These are phyloP conservation scores for Pseudopediastrum boryanum DNA, from an alignment of 139 green algal species.

Conservation along the genomic window DNA sequence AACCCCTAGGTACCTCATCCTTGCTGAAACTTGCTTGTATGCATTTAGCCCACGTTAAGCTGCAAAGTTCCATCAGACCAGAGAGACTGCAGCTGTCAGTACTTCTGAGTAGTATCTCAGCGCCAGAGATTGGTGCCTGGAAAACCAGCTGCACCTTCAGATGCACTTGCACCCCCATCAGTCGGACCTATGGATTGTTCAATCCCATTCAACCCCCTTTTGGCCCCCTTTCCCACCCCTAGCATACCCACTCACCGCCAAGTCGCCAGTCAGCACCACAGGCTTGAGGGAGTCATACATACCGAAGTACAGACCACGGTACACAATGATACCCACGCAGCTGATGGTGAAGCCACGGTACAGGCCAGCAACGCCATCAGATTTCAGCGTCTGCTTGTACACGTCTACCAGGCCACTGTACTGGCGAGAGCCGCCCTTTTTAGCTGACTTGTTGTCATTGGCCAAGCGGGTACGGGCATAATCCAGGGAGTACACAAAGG, in stretches of 20 bases:
- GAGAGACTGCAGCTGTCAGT: too few species aligned
- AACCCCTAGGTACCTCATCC: too few species aligned
- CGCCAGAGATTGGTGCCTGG: too few species aligned
- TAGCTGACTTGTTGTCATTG: conserved; percentile 83
- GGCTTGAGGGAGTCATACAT: conserved; percentile 98
- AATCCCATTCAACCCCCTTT: too few species aligned
- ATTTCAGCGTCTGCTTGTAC: conserved; percentile 80
- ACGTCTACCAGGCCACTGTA: conserved; percentile 95
- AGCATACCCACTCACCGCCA: conserved; percentile 35
- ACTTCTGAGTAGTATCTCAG: too few species aligned
- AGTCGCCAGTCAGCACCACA: conserved; percentile 65
- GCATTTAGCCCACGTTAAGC: too few species aligned
- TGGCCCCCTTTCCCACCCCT: too few species aligned
- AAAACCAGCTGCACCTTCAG: too few species aligned
- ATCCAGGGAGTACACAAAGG: conserved; percentile 99
- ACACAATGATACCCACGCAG: conserved; percentile 98
- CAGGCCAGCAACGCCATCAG: conserved; percentile 61
- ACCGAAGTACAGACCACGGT: conserved; percentile 99
- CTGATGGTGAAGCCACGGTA: conserved; percentile 84
- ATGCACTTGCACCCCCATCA: too few species aligned
- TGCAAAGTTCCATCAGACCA: too few species aligned
- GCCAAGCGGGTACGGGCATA: conserved; percentile 98
- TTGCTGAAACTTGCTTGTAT: too few species aligned
- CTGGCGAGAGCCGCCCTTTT: conserved; percentile 66
- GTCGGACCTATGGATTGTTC: too few species aligned